These are phyloP conservation scores for Cyberlindnera maritima DNA, from an alignment of 805 yeast genomes.

Conservation along the genomic window DNA sequence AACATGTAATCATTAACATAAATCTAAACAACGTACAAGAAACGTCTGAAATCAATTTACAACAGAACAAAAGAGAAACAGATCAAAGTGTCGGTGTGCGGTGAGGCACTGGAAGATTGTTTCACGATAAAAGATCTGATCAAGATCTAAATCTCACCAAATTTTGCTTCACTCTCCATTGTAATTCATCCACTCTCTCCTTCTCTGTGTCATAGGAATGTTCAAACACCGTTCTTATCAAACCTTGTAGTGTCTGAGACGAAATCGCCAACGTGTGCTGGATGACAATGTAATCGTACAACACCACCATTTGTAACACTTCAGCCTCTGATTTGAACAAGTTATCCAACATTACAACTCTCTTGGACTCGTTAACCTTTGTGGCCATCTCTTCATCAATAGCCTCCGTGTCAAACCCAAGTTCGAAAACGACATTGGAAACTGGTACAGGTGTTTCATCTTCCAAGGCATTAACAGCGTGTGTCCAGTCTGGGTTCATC, in stretches of 20 bases:
- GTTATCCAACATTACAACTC: conserved; percentile 21
- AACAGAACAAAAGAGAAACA: background rate
- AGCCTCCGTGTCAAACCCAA: conserved; percentile 19
- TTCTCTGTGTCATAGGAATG: conserved; percentile 10
- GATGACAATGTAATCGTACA: conserved; percentile 25
- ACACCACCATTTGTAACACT: conserved; percentile 9
- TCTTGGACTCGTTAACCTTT: conserved; percentile 27
- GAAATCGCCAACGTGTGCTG: conserved; percentile 10
- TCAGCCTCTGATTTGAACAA: conserved; percentile 29
- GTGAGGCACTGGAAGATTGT: no score
- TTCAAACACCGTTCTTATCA: conserved; percentile 16
- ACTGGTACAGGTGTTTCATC: conserved; percentile 3
- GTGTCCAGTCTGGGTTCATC: conserved; percentile 6
- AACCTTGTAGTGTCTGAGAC: conserved; percentile 7
- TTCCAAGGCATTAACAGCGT: background rate
- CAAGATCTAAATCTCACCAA: conserved; percentile 7
- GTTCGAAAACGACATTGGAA: conserved; percentile 20
- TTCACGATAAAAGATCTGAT: no score
- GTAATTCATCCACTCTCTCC: conserved; percentile 12
- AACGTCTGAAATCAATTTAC: no score
- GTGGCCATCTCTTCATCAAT: conserved; percentile 16
- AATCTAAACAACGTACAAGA: background rate
- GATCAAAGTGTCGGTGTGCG: no score
- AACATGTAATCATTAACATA: background rate
- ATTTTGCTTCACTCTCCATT: conserved; percentile 14